A percentile compares a stretch with the other conserved stretches of the same genome.
phyloP scores from a whole-genome alignment of 345 rosid species.

The Carallia brachiata region DNA sequence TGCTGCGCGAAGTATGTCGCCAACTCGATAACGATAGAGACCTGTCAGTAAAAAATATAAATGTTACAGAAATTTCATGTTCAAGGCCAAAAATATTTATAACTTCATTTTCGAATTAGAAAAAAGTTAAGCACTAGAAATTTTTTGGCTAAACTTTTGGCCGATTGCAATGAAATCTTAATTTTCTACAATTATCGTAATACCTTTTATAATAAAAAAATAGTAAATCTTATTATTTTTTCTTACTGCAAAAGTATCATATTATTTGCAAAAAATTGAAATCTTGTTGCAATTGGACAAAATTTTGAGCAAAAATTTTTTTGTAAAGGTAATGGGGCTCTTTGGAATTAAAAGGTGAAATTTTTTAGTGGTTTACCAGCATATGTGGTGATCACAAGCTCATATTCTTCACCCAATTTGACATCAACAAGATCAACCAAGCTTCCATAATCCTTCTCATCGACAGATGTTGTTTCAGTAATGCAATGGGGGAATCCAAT shows the following conservation, averaged over 20 bases:
- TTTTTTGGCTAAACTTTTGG: too few relatives aligned
- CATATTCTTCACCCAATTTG: slow-evolving; percentile 11
- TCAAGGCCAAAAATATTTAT: neutral
- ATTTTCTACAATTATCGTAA: too few relatives aligned
- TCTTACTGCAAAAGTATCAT: too few relatives aligned
- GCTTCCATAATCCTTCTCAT: slow-evolving; percentile 4
- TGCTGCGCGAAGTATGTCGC: slow-evolving; percentile 19
- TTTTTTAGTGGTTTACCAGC: slow-evolving; percentile 12
- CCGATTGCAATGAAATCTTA: too few relatives aligned
- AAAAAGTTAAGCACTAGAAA: too few relatives aligned
- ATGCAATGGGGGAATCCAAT: neutral
- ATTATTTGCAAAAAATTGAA: too few relatives aligned
- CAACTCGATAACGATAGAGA: slow-evolving; percentile 24
- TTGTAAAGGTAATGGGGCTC: too few relatives aligned
- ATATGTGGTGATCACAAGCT: slow-evolving; percentile 24
- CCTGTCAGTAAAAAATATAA: slow-evolving; percentile 2
- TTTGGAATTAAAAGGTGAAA: neutral
- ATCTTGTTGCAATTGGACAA: too few relatives aligned
- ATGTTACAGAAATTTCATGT: neutral
- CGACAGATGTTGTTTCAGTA: slow-evolving; percentile 5
- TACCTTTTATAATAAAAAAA: too few relatives aligned
- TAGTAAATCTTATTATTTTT: too few relatives aligned
- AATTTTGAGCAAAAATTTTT: too few relatives aligned
- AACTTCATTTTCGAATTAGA: too few relatives aligned
- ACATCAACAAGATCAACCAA: slow-evolving; percentile 19